These are phyloP conservation scores for Gossypium herbaceum DNA, from an alignment of 345 rosid genomes.

Conservation along the genomic window DNA sequence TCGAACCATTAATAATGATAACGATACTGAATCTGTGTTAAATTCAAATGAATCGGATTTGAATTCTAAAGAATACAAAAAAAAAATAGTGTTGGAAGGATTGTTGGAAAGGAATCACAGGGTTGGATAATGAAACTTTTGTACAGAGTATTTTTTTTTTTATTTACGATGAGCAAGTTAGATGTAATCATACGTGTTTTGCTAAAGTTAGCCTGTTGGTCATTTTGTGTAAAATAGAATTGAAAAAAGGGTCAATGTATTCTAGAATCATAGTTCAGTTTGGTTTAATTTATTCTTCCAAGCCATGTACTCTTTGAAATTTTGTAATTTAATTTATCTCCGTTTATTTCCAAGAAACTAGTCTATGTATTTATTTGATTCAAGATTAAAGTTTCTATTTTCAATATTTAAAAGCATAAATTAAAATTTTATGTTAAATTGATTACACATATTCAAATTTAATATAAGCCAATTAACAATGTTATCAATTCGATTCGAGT, in stretches of 20 bases:
- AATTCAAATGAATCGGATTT: constrained; percentile 23
- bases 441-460: too few species aligned
- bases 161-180: neutral
- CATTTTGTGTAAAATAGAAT: neutral
- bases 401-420: too few species aligned
- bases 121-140: constrained; percentile 2
- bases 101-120: constrained; percentile 57
- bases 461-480: too few species aligned
- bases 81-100: constrained; percentile 66
- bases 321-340: too few species aligned
- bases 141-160: neutral
- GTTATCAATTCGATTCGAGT: too few species aligned
- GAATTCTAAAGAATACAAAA: constrained; percentile 45
- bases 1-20: constrained; percentile 5
- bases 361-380: too few species aligned
- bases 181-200: neutral
- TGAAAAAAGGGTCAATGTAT: neutral
- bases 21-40: neutral
- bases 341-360: too few species aligned
- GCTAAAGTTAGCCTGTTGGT: neutral
- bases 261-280: neutral
- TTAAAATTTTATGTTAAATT: too few species aligned
- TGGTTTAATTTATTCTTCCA: too few species aligned
- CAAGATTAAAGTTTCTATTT: too few species aligned
- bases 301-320: too few species aligned